Evolutionary conservation across 2,329 filamentous ascomycete genomes (phyloP).

Genomic region (Penicillium frequentans): DNA sequence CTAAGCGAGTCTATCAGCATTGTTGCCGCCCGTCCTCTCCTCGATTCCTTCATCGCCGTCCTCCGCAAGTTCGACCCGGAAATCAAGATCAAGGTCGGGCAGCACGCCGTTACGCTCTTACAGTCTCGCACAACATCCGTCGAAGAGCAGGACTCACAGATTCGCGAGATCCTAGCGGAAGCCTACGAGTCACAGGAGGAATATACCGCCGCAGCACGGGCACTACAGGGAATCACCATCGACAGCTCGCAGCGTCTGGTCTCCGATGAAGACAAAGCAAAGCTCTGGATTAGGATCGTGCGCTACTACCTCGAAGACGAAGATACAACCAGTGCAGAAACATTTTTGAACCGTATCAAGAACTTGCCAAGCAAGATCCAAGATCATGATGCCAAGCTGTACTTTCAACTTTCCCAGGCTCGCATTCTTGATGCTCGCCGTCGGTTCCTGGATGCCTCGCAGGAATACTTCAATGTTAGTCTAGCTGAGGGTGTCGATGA

Average conservation of each 20-base stretch:
- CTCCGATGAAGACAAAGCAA: slow-evolving; percentile 76
- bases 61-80: slow-evolving; percentile 57
- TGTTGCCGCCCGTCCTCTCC: slow-evolving; percentile 70
- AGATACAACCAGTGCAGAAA: slow-evolving; percentile 80
- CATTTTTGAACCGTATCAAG: slow-evolving; percentile 91
- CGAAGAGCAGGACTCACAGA: slow-evolving; percentile 77
- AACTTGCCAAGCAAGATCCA: slow-evolving; percentile 77
- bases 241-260: slow-evolving; percentile 86
- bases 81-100: slow-evolving; percentile 72
- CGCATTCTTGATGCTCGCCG: slow-evolving; percentile 90
- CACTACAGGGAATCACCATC: slow-evolving; percentile 79
- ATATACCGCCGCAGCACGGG: slow-evolving; percentile 73
- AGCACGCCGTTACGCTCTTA: slow-evolving; percentile 69
- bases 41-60: slow-evolving; percentile 66
- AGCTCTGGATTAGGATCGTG: slow-evolving; percentile 90
- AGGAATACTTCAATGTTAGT: slow-evolving; percentile 85
- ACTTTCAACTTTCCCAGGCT: slow-evolving; percentile 89
- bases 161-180: slow-evolving; percentile 78
- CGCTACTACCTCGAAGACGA: slow-evolving; percentile 92
- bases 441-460: slow-evolving; percentile 82
- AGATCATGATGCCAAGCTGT: slow-evolving; percentile 72
- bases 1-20: slow-evolving; percentile 71
- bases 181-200: slow-evolving; percentile 83
- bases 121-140: slow-evolving; percentile 69
- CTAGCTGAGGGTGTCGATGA: slow-evolving; percentile 77